Evolutionary conservation across 169 alveolate genomes (phyloP).

Genomic region (Pseudocohnilembus persalinus): DNA sequence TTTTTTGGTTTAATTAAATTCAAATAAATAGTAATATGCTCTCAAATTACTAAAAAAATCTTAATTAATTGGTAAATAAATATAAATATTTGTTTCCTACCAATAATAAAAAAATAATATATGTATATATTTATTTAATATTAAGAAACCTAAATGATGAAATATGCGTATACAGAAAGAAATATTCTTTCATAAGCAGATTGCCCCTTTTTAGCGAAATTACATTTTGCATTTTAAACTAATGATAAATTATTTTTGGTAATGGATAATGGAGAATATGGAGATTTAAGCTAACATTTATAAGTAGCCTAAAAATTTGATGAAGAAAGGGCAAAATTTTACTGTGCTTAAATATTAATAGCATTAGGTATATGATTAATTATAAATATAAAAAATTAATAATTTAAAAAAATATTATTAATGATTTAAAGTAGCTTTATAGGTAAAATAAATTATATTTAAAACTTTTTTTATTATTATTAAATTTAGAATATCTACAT

Average conservation of each 20-base stretch:
- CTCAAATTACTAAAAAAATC: not conserved
- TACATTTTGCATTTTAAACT: not conserved
- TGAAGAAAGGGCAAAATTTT: not conserved
- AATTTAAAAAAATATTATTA: too few species aligned
- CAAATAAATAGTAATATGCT: not conserved
- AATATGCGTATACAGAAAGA: conserved; percentile 7
- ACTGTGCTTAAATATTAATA: not conserved
- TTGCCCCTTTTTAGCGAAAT: not conserved
- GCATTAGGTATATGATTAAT: not conserved
- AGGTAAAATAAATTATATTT: too few species aligned
- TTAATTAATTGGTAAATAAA: not conserved
- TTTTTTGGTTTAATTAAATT: not conserved
- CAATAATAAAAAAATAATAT: too few species aligned
- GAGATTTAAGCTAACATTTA: not conserved
- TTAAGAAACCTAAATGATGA: not conserved
- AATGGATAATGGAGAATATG: not conserved
- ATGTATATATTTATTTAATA: too few species aligned
- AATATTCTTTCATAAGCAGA: not conserved
- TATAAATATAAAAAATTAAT: too few species aligned
- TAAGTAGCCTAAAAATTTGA: not conserved
- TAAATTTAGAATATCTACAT: not conserved
- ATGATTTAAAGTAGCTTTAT: not conserved
- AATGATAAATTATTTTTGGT: not conserved
- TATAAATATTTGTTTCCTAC: too few species aligned
- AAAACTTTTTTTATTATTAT: too few species aligned